A percentile compares a stretch with the other conserved stretches of the same genome.
These are phyloP conservation scores for Salix dunnii DNA, from an alignment of 345 rosid genomes.

Conservation along the genomic window DNA sequence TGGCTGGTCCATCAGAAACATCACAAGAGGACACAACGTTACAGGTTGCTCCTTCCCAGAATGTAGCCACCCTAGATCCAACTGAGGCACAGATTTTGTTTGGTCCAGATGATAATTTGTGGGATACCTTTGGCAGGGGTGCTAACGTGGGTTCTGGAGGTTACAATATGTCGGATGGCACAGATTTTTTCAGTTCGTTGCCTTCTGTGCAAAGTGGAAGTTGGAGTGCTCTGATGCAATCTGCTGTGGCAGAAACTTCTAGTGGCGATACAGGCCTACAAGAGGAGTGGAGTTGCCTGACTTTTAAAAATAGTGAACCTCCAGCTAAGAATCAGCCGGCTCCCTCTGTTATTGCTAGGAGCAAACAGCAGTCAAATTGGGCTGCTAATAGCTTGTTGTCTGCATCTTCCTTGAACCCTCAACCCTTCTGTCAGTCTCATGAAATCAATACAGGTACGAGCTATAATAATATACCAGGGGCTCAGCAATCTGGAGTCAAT, in stretches of 20 bases:
- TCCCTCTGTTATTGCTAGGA: conserved; percentile 24
- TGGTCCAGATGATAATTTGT: conserved; percentile 78
- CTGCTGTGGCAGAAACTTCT: conserved; percentile 92
- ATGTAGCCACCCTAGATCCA: conserved; percentile 74
- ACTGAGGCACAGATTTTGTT: conserved; percentile 82
- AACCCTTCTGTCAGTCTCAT: conserved; percentile 26
- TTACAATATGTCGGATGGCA: conserved; percentile 36
- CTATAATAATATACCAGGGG: conserved; percentile 17
- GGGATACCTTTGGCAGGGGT: conserved; percentile 74
- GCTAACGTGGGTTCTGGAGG: conserved; percentile 44
- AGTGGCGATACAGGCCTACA: conserved; percentile 46
- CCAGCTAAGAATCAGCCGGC: conserved; percentile 26
- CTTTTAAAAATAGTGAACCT: conserved; percentile 31
- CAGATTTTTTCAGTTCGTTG: conserved; percentile 46
- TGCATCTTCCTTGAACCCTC: conserved; percentile 21
- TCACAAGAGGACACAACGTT: conserved; percentile 37
- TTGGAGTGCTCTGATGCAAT: conserved; percentile 99
- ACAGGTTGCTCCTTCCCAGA: conserved; percentile 42
- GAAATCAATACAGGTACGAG: conserved; percentile 22
- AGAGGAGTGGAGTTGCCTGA: conserved; percentile 58
- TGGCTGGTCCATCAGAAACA: conserved; percentile 36
- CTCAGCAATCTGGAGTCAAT: conserved; percentile 33
- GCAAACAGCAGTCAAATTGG: conserved; percentile 40
- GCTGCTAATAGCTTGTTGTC: conserved; percentile 30
- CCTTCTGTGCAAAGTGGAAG: conserved; percentile 89